Base-by-base conservation (phyloP, 768 basidiomycete species). In the Russula emetica region DNA sequence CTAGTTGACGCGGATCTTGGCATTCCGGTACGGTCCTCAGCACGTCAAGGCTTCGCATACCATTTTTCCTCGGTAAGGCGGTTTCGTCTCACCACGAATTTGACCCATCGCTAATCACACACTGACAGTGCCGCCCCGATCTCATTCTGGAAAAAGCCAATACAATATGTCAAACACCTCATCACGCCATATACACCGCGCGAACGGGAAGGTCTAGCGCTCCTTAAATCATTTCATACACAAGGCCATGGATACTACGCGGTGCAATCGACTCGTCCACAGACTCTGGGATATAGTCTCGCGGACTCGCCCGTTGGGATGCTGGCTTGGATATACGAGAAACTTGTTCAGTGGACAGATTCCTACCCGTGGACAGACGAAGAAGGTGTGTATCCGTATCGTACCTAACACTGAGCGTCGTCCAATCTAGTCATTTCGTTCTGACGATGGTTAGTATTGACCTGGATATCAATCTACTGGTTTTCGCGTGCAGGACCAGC, bases 301-400 rank as follows among this genome's bases (percentile, higher is more conserved):
- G 74, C 81, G 0, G 85, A 86, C 66, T 85, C 83, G 9, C 85
- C 85, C 10, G 77, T 77, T 7, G 85, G 82, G 0, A 67, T 77
- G 2, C 69, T 77, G 8, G 74, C 74, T 2, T 77, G 76, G 76
- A 72, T 76, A n/a, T 76, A 76, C 57, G 74, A 76, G 69, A 75
- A 76, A 60, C 69, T 70, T 24, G 66, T 73, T 2, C 42, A 22
- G 1, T 74, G 73, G 76, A 66, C 74, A 0, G 84, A 85, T 66
- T 65, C 70, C 1, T 85, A 86, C 70, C 76, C 77, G 0, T 86
- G 84, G 84, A 75, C 76, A 13, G 82, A 83, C 53, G 84, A 85
- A 30, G 82, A 85, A 73, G 76, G 85, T 80, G 24, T 7, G 66
- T 32, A 3, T 8, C 6, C n/a, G 11, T 13, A 47, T 0, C n/a